Evolutionary conservation across 73 alveolate genomes (phyloP), one percentile per base, ranked within the genome.

Genomic region (Paramecium tetraurelia): DNA sequence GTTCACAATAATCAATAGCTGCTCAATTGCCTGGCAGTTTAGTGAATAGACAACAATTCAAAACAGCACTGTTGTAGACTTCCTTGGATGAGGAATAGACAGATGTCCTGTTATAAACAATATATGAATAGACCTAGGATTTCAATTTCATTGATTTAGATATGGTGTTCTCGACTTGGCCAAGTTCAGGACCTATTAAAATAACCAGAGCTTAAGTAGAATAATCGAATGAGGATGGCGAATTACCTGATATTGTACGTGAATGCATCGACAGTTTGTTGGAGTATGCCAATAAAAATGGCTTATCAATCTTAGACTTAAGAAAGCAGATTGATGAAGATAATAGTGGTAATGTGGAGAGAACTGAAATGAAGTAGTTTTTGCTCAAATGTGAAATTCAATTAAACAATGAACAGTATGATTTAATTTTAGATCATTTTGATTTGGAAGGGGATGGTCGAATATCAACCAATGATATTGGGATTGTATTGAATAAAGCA

Each of bases 371-470:
- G 46, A 80, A 80, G 20, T 40, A 22, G 46, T 80, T 80, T 22
- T 20, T 80, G 16, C 27, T 22, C 4, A 80, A 80, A 18, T 80
- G 90, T 22, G 75, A 80, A 1, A 80, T 80, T 43, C 43, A 44
- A 18, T 20, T 80, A 27, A 41, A 46, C n/a, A 72, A 80, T 31
- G 57, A 22, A 10, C 14, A 80, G 24, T 46, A 31, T 44, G 57
- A 31, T 33, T 22, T 31, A 22, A 58, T 80, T 8, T 43, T 80
- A 9, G 90, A 80, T 80, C 90, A 80, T 24, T 80, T 80, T 48
- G 90, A 80, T 48, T 24, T 44, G 8, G 90, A 80, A 48, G 90
- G 90, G 48, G 90, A 80, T 80, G 90, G 90, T 20, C 48, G 90
- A 2, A 80, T 80, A 41, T 31, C 63, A 20, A 80, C 57, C 2